Percentiles rank a stretch among this genome's conserved stretches.
These are phyloP conservation scores for Aspergillus kassunensis DNA, from an alignment of 495 filamentous ascomycete genomes.

Conservation along the genomic window DNA sequence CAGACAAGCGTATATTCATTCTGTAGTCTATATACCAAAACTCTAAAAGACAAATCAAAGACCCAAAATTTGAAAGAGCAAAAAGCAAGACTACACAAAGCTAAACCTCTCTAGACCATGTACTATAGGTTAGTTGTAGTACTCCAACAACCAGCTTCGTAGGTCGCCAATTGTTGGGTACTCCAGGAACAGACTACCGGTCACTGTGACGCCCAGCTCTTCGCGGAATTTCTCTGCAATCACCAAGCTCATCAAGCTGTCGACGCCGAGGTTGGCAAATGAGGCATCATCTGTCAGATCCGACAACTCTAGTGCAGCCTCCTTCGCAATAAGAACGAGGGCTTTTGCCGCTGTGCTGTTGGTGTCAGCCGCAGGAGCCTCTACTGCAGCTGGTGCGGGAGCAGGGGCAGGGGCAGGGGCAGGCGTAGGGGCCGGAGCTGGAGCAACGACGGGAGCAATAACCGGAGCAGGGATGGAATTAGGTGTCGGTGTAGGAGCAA, in stretches of 20 bases:
- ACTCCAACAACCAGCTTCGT: slow-evolving; percentile 19
- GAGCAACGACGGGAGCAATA: neutral
- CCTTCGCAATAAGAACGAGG: slow-evolving; percentile 19
- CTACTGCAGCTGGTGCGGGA: neutral
- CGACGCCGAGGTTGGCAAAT: slow-evolving; percentile 48
- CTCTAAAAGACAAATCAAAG: neutral
- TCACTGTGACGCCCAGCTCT: slow-evolving; percentile 31
- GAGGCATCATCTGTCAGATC: slow-evolving; percentile 31
- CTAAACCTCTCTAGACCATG: neutral
- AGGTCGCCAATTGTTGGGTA: slow-evolving; percentile 36
- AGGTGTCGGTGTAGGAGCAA: too few relatives aligned
- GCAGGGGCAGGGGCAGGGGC: neutral
- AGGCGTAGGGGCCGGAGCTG: neutral
- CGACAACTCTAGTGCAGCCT: slow-evolving; percentile 18
- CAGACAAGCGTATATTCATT: neutral
- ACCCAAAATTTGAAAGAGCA: neutral
- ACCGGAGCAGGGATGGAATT: neutral
- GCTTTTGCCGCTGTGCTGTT: neutral
- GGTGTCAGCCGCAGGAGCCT: neutral
- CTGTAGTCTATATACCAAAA: neutral
- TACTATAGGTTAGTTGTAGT: slow-evolving; percentile 9
- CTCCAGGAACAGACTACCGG: slow-evolving; percentile 34
- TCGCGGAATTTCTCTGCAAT: slow-evolving; percentile 33
- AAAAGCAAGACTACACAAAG: neutral
- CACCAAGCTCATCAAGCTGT: slow-evolving; percentile 47